Conservation (phyloP, 1,139 yeast species). For the Geotrichum carabidarum region DNA sequence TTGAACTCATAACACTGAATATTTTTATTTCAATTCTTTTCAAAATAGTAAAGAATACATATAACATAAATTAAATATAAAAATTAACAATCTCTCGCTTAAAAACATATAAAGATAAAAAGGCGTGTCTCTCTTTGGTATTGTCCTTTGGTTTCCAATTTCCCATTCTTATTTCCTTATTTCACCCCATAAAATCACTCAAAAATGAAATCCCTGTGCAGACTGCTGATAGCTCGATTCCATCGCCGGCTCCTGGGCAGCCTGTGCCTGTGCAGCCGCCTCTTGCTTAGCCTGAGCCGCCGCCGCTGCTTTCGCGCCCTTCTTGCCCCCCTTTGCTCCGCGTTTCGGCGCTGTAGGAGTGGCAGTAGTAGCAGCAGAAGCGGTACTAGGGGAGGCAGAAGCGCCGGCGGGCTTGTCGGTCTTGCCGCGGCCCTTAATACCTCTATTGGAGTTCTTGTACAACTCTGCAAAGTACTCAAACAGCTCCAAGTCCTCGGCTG, state of each 20-base stretch:
- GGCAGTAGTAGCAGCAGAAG: slow-evolving; percentile 11
- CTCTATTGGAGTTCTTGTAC: slow-evolving; percentile 83
- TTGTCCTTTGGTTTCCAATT: too few species aligned
- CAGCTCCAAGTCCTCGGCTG: slow-evolving; percentile 60
- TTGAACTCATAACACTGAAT: too few species aligned
- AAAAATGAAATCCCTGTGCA: background rate
- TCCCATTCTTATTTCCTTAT: too few species aligned
- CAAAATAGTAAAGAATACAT: too few species aligned
- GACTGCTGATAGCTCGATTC: background rate
- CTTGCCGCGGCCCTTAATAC: slow-evolving; percentile 85
- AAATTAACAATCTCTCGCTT: too few species aligned
- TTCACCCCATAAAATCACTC: background rate
- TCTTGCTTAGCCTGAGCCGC: background rate
- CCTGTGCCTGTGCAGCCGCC: background rate
- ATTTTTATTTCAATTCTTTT: too few species aligned
- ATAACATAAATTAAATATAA: too few species aligned
- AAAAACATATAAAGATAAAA: too few species aligned
- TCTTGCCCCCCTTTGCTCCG: background rate
- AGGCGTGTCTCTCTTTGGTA: too few species aligned
- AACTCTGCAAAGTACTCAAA: slow-evolving; percentile 71
- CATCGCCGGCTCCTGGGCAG: background rate
- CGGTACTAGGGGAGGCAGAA: slow-evolving; percentile 4
- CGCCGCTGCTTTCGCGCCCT: background rate
- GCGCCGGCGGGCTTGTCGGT: background rate
- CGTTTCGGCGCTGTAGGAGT: background rate